A percentile compares a stretch with the other conserved stretches of the same genome.
Evolutionary conservation across 2,329 filamentous ascomycete species (phyloP).

Genomic region (Aphanoascus verrucosus): DNA sequence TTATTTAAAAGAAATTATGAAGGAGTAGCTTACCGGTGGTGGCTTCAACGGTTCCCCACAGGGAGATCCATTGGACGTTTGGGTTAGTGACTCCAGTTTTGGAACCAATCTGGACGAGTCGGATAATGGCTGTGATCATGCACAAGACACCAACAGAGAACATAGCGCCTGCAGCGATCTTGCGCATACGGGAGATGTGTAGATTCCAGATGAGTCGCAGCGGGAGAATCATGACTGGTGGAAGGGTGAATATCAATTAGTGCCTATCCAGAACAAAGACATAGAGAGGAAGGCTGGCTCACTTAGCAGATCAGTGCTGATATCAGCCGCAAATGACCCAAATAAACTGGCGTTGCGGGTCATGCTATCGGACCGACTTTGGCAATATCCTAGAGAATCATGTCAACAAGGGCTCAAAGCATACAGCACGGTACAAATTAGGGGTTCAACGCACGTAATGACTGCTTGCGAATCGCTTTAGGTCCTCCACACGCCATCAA

Average conservation of each 20-base stretch:
- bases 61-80: conserved; percentile 10
- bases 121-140: conserved; percentile 21
- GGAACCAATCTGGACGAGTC: conserved; percentile 16
- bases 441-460: neutral
- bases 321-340: conserved; percentile 16
- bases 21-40: conserved; percentile 7
- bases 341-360: conserved; percentile 14
- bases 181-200: conserved; percentile 21
- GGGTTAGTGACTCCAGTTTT: conserved; percentile 10
- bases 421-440: neutral
- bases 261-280: neutral
- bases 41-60: conserved; percentile 9
- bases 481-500: conserved; percentile 12
- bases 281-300: neutral
- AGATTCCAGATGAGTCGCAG: conserved; percentile 23
- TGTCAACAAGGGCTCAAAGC: neutral
- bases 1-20: neutral
- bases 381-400: conserved; percentile 2
- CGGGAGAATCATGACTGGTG: conserved; percentile 24
- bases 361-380: neutral
- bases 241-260: neutral
- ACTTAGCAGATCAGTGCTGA: conserved; percentile 21
- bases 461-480: neutral
- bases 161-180: conserved; percentile 21
- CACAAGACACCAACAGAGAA: conserved; percentile 23